Conservation (phyloP, 2,329 filamentous ascomycete species). For the Paracoccidioides brasiliensis region DNA sequence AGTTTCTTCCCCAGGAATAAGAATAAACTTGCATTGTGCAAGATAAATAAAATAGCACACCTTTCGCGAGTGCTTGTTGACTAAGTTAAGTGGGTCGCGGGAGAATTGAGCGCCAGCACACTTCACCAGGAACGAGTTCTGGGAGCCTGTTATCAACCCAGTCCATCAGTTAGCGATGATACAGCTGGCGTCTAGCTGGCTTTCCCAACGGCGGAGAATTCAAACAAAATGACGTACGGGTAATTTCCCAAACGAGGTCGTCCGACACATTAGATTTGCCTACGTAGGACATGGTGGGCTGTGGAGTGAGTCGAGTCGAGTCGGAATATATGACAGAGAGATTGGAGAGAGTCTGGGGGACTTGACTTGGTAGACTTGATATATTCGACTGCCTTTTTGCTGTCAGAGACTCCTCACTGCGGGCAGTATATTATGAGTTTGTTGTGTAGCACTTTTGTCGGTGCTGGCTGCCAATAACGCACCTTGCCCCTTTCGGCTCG, state of each 20-base stretch:
- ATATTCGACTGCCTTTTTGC: neutral
- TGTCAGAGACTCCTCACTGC: neutral
- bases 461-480: neutral
- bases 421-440: neutral
- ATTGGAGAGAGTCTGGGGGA: too few relatives aligned
- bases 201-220: too few relatives aligned
- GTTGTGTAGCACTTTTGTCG: neutral
- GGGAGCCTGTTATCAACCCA: slow-evolving; percentile 48
- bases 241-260: slow-evolving; percentile 89
- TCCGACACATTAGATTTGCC: slow-evolving; percentile 63
- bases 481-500: slow-evolving; percentile 15
- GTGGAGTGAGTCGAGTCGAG: slow-evolving; percentile 9
- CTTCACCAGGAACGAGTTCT: slow-evolving; percentile 90
- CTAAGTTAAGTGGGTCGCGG: slow-evolving; percentile 84
- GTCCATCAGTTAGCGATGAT: neutral
- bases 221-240: slow-evolving; percentile 56
- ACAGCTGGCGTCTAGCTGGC: too few relatives aligned
- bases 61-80: slow-evolving; percentile 85
- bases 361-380: neutral
- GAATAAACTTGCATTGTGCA: too few relatives aligned
- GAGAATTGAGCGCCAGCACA: slow-evolving; percentile 83
- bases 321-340: neutral
- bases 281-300: slow-evolving; percentile 31
- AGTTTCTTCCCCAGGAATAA: neutral
- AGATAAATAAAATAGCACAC: slow-evolving; percentile 31